A percentile compares a stretch with the other conserved stretches of the same genome.
phyloP scores from a whole-genome alignment of 2,329 filamentous ascomycete species.

The Colletotrichum sp. region DNA sequence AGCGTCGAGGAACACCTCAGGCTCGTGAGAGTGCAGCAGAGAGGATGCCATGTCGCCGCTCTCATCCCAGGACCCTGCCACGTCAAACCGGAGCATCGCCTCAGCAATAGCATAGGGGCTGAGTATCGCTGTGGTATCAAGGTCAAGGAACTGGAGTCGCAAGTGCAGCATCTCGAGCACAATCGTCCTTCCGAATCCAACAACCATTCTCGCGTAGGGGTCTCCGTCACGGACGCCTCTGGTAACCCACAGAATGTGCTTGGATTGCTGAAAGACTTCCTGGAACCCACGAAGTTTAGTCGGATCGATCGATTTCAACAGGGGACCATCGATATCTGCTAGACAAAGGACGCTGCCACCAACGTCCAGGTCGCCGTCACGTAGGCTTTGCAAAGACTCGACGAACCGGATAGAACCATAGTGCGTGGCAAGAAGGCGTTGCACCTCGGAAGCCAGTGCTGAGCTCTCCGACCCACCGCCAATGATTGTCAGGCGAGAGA shows the following conservation, averaged over 20 bases:
- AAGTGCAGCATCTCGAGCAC: slow-evolving; percentile 1
- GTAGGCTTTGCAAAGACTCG: background rate
- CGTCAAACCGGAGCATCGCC: background rate
- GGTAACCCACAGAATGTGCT: slow-evolving; percentile 24
- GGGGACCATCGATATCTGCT: slow-evolving; percentile 15
- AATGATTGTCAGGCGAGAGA: background rate
- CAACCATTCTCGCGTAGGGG: slow-evolving; percentile 20
- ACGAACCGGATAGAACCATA: background rate
- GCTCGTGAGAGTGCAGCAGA: background rate
- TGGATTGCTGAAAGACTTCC: slow-evolving; percentile 10
- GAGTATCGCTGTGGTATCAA: background rate
- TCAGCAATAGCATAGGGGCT: background rate
- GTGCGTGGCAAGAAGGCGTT: background rate
- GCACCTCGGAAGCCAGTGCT: background rate
- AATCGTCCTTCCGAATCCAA: slow-evolving; percentile 6
- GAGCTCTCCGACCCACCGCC: background rate
- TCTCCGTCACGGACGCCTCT: slow-evolving; percentile 9
- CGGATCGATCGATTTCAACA: slow-evolving; percentile 37
- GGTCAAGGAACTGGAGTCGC: slow-evolving; percentile 12
- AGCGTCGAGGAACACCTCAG: background rate
- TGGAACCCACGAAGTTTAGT: slow-evolving; percentile 21
- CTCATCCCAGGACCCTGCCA: background rate
- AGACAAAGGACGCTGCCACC: slow-evolving; percentile 14
- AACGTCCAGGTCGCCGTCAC: slow-evolving; percentile 16
- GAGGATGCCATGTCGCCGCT: background rate